Evolutionary conservation across 2,329 filamentous ascomycete species (phyloP), one percentile per base, ranked within the genome.

Genomic region (Periconia sp.): DNA sequence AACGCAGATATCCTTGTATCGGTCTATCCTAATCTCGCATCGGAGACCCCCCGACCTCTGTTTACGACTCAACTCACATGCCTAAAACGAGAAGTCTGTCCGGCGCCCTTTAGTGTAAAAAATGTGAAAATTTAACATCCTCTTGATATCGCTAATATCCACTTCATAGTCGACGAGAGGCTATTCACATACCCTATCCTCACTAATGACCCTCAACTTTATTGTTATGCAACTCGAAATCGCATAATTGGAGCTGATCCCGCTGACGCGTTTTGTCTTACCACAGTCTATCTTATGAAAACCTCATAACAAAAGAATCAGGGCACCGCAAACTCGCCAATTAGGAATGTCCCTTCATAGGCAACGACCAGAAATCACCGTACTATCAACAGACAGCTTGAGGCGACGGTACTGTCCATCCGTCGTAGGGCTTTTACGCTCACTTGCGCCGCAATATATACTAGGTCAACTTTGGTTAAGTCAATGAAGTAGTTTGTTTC

Each of bases 201-300:
- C 37, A 15, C 37, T 10, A 41, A 41, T 18, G 11, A 10, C 10
- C 3, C 6, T 15, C 37, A 42, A 27, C 15, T 30, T 23, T 23
- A 45, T 23, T 14, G 27, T 27, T 19, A 50, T 50, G 41, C n/a
- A 17, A 20, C 65, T 63, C 17, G 65, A 63, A 43, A 74, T 76
- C 31, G 73, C 35, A 74, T 76, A 37, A 61, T 76, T 41, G 74
- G 74, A 23, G 71, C 63, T 19, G 74, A 75, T 3, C 75, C 73
- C 79, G 58, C 72, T 84, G 2, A 82, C 81, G 13, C 78, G 80
- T 13, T 75, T 85, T 15, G 74, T 86, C 6, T 72, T 78, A 45
- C 63, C 74, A 11, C 69, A 75, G 52, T 69, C 73, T 44, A 73
- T 82, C 50, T 63, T 77, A 7, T 73, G 55, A 62, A 1, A 53